Conservation (phyloP, 2,329 filamentous ascomycete species). For the Alternaria infectoria region DNA sequence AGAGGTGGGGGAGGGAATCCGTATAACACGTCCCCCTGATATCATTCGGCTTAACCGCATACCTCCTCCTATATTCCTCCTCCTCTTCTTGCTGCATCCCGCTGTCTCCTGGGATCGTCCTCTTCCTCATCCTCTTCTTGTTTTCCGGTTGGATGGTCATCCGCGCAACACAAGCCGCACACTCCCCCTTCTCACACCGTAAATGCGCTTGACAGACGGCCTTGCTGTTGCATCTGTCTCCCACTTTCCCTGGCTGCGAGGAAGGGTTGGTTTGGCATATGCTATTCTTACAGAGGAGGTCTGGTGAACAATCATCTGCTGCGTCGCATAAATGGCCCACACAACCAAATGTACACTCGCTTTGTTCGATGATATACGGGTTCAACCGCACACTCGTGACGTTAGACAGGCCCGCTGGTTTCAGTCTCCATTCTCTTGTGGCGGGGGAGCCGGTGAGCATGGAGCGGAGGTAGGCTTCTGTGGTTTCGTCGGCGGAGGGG, state of each 20-base stretch:
- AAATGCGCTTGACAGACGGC: constrained; percentile 36
- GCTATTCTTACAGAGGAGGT: constrained; percentile 42
- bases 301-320: constrained; percentile 33
- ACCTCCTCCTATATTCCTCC: background rate
- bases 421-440: background rate
- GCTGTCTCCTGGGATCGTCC: constrained; percentile 4
- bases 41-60: constrained; percentile 7
- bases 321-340: constrained; percentile 38
- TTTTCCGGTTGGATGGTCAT: constrained; percentile 17
- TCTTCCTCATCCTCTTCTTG: background rate
- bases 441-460: constrained; percentile 1
- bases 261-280: constrained; percentile 27
- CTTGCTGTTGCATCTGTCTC: constrained; percentile 37
- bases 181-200: constrained; percentile 26
- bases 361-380: constrained; percentile 37
- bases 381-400: constrained; percentile 31
- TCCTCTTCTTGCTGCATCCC: background rate
- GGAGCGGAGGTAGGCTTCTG: background rate
- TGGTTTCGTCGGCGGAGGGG: background rate
- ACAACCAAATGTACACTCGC: constrained; percentile 41
- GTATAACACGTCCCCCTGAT: constrained; percentile 23
- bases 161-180: constrained; percentile 26
- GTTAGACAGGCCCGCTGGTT: constrained; percentile 18
- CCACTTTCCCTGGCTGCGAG: constrained; percentile 34
- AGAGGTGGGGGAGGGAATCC: constrained; percentile 21